A percentile compares a stretch with the other conserved stretches of the same genome.
Evolutionary conservation across 2,329 filamentous ascomycete genomes (phyloP).

Genomic region (Trichophyton rubrum): DNA sequence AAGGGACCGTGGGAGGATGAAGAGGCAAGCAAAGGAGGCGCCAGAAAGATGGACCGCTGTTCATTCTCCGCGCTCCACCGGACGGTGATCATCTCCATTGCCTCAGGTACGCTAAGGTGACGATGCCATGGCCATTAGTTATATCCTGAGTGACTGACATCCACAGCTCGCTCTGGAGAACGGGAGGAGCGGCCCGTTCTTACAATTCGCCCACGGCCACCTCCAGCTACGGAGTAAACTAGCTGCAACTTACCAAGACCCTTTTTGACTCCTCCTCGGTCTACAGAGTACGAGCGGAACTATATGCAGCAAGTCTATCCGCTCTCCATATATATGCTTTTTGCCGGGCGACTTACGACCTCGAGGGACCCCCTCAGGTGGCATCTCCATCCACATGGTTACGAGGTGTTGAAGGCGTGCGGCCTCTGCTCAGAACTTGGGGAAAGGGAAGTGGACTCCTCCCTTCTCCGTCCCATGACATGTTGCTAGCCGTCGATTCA

Average conservation of each 20-base stretch:
- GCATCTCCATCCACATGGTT: not conserved
- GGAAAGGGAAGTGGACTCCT: not conserved
- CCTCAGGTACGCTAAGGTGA: not conserved
- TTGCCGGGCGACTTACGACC: too few relatives aligned
- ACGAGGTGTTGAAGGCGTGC: not conserved
- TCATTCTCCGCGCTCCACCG: not conserved
- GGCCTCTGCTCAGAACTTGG: not conserved
- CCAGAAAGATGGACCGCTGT: not conserved
- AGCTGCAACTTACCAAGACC: not conserved
- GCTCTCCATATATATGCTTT: too few relatives aligned
- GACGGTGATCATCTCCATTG: not conserved
- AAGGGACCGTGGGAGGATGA: not conserved
- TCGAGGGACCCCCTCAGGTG: too few relatives aligned
- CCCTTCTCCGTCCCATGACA: not conserved
- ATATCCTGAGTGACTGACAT: too few relatives aligned
- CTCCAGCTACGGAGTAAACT: not conserved
- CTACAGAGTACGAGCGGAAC: too few relatives aligned
- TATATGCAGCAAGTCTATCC: too few relatives aligned
- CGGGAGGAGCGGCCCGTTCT: conserved; percentile 1
- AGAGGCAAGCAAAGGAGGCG: not conserved
- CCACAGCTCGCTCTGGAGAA: not conserved
- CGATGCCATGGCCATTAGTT: too few relatives aligned
- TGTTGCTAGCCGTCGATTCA: not conserved
- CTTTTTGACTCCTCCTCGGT: too few relatives aligned
- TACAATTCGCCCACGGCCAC: not conserved